Conservation (phyloP, 208 protist species). For the Trichomonas tenax region DNA sequence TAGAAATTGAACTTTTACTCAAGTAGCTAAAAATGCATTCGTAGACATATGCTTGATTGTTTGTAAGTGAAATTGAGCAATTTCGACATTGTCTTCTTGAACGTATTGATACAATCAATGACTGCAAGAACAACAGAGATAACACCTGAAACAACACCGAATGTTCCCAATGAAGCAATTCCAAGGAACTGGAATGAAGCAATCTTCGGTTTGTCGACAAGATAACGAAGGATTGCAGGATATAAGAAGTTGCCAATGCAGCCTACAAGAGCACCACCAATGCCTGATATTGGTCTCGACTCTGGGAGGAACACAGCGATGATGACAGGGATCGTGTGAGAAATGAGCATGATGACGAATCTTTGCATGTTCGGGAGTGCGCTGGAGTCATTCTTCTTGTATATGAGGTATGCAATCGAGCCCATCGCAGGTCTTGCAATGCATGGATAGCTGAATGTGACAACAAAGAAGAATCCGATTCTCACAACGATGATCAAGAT, state of each 20-base stretch:
- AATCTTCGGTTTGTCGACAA: no score
- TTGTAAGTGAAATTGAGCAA: no score
- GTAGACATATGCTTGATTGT: no score
- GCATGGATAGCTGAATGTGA: background rate
- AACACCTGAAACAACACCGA: no score
- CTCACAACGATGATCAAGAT: background rate
- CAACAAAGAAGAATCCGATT: background rate
- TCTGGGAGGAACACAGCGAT: background rate
- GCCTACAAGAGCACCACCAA: background rate
- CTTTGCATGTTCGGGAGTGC: background rate
- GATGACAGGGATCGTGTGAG: background rate
- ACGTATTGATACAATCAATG: no score
- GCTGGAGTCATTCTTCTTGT: background rate
- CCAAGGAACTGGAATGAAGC: no score
- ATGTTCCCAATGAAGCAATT: no score
- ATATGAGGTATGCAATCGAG: background rate
- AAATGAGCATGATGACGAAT: background rate
- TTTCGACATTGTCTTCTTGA: no score
- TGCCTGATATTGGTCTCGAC: background rate
- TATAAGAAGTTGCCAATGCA: background rate
- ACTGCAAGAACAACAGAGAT: no score
- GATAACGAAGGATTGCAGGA: background rate
- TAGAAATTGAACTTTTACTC: no score
- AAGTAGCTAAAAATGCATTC: no score
- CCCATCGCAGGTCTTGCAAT: background rate